These are phyloP conservation scores for Dissophora ornata DNA, from an alignment of 192 early-diverging fungal genomes.

Conservation along the genomic window DNA sequence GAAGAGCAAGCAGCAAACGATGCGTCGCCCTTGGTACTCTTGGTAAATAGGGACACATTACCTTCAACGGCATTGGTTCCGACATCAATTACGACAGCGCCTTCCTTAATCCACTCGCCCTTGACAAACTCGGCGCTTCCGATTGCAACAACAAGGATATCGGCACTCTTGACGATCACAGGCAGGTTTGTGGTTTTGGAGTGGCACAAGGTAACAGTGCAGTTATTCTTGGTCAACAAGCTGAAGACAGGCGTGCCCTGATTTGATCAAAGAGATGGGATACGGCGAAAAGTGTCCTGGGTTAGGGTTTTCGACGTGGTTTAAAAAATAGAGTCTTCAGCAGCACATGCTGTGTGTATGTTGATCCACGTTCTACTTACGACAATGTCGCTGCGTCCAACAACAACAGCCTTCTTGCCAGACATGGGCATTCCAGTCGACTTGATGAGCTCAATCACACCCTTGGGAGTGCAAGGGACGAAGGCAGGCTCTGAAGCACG, in stretches of 20 bases:
- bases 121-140: constrained; percentile 85
- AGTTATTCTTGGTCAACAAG: constrained; percentile 85
- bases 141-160: constrained; percentile 93
- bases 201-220: constrained; percentile 97
- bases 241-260: constrained; percentile 86
- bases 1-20: no score
- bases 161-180: constrained; percentile 78
- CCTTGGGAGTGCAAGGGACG: constrained; percentile 96
- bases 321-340: no score
- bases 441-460: constrained; percentile 90
- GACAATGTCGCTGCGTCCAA: constrained; percentile 99
- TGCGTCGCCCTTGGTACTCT: background rate
- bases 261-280: no score
- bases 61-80: constrained; percentile 92
- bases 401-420: constrained; percentile 91
- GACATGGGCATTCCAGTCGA: constrained; percentile 72
- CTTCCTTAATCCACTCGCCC: constrained; percentile 94
- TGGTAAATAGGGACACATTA: constrained; percentile 14
- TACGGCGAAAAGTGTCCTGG: no score
- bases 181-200: constrained; percentile 81
- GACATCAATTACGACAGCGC: constrained; percentile 96
- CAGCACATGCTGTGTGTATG: no score
- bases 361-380: no score
- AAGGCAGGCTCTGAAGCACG: constrained; percentile 84
- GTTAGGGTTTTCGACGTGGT: no score